phyloP scores from a whole-genome alignment of 768 basidiomycete genomes.

The Cyclocybe cylindracea region DNA sequence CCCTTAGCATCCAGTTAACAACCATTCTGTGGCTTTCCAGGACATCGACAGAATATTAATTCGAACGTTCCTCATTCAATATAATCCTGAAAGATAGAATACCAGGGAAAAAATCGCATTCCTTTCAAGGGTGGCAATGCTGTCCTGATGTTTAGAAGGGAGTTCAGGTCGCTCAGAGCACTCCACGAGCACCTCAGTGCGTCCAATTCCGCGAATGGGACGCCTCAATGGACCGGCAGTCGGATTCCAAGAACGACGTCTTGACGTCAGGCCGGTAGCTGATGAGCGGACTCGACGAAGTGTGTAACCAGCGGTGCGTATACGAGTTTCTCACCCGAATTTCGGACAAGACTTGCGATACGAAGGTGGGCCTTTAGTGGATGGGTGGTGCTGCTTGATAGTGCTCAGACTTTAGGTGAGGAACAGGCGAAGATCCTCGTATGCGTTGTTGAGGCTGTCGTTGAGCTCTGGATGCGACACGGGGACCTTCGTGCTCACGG shows the following conservation, averaged over 20 bases:
- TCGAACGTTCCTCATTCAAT: too few relatives aligned
- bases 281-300: constrained; percentile 7
- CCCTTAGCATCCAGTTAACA: too few relatives aligned
- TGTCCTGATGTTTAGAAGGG: too few relatives aligned
- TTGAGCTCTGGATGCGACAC: constrained; percentile 9
- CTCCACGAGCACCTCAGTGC: constrained; percentile 1
- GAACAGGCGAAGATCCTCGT: constrained; percentile 12
- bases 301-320: constrained; percentile 13
- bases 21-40: too few relatives aligned
- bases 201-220: constrained; percentile 14
- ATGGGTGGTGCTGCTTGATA: constrained; percentile 9
- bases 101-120: too few relatives aligned
- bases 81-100: too few relatives aligned
- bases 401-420: constrained; percentile 5
- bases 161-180: too few relatives aligned
- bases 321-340: constrained; percentile 19
- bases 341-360: constrained; percentile 9
- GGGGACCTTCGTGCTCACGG: not conserved
- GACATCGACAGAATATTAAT: too few relatives aligned
- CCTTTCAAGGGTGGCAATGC: too few relatives aligned
- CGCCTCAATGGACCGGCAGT: not conserved
- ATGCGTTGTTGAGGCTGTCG: constrained; percentile 8
- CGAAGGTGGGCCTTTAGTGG: not conserved
- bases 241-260: constrained; percentile 8
- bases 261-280: constrained; percentile 10